Conservation (phyloP, 768 basidiomycete genomes). For the Boletus insuetus region DNA sequence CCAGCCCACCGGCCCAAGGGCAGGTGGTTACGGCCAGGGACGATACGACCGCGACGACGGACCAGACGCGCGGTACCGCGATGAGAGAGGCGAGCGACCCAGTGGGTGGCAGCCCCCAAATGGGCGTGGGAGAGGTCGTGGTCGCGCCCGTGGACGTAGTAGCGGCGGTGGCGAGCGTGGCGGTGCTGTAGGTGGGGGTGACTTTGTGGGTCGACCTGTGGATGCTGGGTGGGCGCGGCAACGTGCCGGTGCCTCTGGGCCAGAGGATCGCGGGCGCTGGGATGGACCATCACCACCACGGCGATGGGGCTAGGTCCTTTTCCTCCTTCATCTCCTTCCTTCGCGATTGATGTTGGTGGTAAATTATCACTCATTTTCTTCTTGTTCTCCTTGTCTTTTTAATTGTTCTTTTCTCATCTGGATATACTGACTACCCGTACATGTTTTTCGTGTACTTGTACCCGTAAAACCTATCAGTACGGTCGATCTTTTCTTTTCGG, state of each 20-base stretch:
- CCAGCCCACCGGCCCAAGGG: conserved; percentile 28
- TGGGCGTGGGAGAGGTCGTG: conserved; percentile 34
- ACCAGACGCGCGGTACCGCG: conserved; percentile 21
- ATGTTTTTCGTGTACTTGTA: conserved; percentile 17
- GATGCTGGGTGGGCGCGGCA: conserved; percentile 40
- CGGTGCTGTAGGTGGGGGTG: conserved; percentile 10
- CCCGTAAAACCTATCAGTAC: conserved; percentile 6
- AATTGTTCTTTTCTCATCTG: background rate
- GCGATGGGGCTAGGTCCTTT: conserved; percentile 19
- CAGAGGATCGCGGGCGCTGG: conserved; percentile 26
- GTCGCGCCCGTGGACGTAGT: conserved; percentile 27
- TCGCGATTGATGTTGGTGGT: conserved; percentile 6
- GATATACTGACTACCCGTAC: conserved; percentile 8
- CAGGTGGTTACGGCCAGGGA: conserved; percentile 27
- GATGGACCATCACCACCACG: conserved; percentile 28
- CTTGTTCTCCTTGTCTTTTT: background rate
- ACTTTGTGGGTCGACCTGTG: conserved; percentile 38
- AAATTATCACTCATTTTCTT: conserved; percentile 29
- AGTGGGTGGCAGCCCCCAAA: conserved; percentile 28
- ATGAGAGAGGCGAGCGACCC: conserved; percentile 35
- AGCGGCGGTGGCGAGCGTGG: background rate
- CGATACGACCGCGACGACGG: conserved; percentile 29
- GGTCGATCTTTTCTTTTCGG: background rate
- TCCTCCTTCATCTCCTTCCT: background rate
- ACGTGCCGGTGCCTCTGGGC: conserved; percentile 26